A percentile compares a stretch with the other conserved stretches of the same genome.
These are phyloP conservation scores for Aspergillus hancockii DNA, from an alignment of 495 filamentous ascomycete species.

Conservation along the genomic window DNA sequence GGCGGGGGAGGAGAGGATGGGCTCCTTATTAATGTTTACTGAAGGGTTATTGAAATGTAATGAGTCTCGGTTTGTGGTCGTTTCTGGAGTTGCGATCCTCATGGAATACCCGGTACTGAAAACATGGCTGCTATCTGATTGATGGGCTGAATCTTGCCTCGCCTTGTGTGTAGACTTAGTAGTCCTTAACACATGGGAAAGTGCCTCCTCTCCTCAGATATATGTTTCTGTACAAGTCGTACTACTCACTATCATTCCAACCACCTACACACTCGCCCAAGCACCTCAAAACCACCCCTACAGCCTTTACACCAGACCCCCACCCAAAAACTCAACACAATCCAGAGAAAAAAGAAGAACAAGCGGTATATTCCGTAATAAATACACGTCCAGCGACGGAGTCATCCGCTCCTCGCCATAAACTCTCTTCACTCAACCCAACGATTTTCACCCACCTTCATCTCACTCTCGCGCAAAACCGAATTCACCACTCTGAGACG, in stretches of 20 bases:
- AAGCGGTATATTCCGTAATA: constrained; percentile 46
- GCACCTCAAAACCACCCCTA: too few species aligned
- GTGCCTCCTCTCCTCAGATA: too few species aligned
- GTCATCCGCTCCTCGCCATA: not conserved
- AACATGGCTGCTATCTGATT: not conserved
- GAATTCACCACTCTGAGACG: constrained; percentile 67
- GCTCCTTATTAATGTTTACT: constrained; percentile 37
- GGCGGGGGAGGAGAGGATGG: constrained; percentile 45
- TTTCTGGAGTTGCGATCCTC: constrained; percentile 17
- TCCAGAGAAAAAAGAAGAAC: constrained; percentile 8
- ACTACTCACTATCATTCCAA: not conserved
- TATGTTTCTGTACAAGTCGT: not conserved
- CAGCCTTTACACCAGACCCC: too few species aligned
- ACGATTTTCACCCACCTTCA: not conserved
- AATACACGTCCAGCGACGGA: constrained; percentile 34
- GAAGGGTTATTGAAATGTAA: not conserved
- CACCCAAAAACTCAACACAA: not conserved
- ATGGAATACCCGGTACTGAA: constrained; percentile 19
- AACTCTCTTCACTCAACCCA: not conserved
- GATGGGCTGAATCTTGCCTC: not conserved
- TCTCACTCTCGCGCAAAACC: not conserved
- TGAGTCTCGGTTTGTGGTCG: constrained; percentile 10
- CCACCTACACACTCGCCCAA: not conserved
- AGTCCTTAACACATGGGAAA: not conserved
- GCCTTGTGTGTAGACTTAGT: not conserved